Evolutionary conservation across 768 basidiomycete genomes (phyloP).

Genomic region (Inosperma sp.): DNA sequence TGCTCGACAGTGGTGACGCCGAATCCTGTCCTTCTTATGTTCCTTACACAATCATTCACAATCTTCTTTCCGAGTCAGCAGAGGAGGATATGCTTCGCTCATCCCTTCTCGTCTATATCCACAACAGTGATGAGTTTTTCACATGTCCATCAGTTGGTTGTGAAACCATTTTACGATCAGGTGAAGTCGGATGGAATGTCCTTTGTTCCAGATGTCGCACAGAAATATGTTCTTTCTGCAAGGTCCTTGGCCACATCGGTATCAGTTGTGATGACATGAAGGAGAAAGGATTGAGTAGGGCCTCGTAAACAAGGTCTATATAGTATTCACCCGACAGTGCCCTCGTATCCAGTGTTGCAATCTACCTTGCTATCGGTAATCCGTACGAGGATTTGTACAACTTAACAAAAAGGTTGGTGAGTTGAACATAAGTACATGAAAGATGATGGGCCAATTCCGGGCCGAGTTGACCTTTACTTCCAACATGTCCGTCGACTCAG

Average conservation of each 20-base stretch:
- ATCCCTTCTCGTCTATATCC: constrained; percentile 42
- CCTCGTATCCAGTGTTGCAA: no score
- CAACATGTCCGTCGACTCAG: neutral
- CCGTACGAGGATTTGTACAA: no score
- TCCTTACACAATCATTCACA: constrained; percentile 33
- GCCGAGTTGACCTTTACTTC: no score
- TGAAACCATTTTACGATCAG: constrained; percentile 38
- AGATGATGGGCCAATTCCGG: no score
- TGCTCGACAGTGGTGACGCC: constrained; percentile 11
- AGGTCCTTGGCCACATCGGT: constrained; percentile 27
- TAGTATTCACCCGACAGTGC: no score
- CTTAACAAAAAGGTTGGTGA: no score
- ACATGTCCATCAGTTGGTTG: constrained; percentile 56
- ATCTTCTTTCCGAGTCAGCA: constrained; percentile 30
- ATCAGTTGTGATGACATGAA: constrained; percentile 18
- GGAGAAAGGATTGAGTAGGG: neutral
- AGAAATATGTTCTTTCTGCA: constrained; percentile 28
- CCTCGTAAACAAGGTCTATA: neutral
- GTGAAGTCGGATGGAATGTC: constrained; percentile 21
- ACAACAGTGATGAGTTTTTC: constrained; percentile 38
- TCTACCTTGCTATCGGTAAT: no score
- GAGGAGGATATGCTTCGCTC: constrained; percentile 39
- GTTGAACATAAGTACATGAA: no score
- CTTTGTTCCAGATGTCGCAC: constrained; percentile 25
- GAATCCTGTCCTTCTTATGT: constrained; percentile 32